Conservation (phyloP, 192 early-diverging fungal species). For the Backusella tarrabulga region DNA sequence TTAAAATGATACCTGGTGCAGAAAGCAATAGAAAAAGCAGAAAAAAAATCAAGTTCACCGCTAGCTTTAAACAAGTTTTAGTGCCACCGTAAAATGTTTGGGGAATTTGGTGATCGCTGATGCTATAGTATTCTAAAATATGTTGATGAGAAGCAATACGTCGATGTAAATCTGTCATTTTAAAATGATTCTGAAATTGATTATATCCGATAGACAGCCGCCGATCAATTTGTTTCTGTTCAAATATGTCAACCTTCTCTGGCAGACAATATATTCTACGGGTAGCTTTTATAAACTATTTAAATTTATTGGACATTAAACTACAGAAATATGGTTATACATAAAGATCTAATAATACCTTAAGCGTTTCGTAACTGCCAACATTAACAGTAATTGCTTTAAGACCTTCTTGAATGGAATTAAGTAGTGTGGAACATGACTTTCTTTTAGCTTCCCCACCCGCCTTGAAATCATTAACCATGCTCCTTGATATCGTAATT, state of each 20-base stretch:
- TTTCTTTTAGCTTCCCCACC: conserved; percentile 84
- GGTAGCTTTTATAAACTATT: conserved; percentile 85
- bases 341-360: conserved; percentile 48
- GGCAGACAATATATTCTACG: conserved; percentile 86
- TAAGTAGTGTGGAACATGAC: conserved; percentile 78
- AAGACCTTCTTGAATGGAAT: conserved; percentile 73
- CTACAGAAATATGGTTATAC: not conserved
- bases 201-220: conserved; percentile 84
- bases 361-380: conserved; percentile 87
- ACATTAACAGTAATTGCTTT: conserved; percentile 92
- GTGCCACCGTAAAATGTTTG: conserved; percentile 66
- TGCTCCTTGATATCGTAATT: conserved; percentile 70
- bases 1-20: conserved; percentile 72
- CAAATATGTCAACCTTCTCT: conserved; percentile 80
- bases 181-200: conserved; percentile 77
- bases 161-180: conserved; percentile 72
- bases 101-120: conserved; percentile 93
- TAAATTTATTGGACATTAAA: not conserved
- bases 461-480: conserved; percentile 76
- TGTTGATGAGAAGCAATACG: conserved; percentile 83
- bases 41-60: conserved; percentile 66
- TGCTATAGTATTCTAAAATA: conserved; percentile 88
- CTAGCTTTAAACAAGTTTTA: conserved; percentile 65
- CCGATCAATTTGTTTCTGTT: conserved; percentile 86
- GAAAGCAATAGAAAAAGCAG: conserved; percentile 73